A percentile compares a stretch with the other conserved stretches of the same genome.
Evolutionary conservation across 2,329 filamentous ascomycete genomes (phyloP).

Genomic region (Verticillium klebahnii): DNA sequence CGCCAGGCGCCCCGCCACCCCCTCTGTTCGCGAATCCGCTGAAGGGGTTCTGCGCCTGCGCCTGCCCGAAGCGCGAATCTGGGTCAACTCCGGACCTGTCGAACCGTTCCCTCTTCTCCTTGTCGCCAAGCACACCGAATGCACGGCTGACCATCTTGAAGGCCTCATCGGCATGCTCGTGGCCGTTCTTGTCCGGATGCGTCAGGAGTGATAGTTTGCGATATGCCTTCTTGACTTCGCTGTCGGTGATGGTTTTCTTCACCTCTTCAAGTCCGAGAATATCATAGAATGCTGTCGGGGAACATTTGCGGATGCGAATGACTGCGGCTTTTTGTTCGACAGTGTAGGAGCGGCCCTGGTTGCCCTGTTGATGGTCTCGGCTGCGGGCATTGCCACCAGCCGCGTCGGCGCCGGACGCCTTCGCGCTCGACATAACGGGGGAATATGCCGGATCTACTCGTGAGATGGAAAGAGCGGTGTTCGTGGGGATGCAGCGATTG

Average conservation of each 20-base stretch:
- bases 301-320: constrained; percentile 79
- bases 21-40: constrained; percentile 51
- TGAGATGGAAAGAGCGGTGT: background rate
- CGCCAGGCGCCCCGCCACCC: constrained; percentile 29
- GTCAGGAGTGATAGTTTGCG: constrained; percentile 90
- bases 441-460: background rate
- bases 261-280: constrained; percentile 72
- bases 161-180: constrained; percentile 90
- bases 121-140: constrained; percentile 87
- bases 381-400: constrained; percentile 36
- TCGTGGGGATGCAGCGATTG: background rate
- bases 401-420: constrained; percentile 50
- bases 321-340: constrained; percentile 89
- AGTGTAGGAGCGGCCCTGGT: constrained; percentile 74
- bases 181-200: constrained; percentile 98
- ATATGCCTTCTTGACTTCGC: constrained; percentile 96
- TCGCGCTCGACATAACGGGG: constrained; percentile 41
- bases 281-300: constrained; percentile 88
- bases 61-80: constrained; percentile 74
- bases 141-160: constrained; percentile 97
- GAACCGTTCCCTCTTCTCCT: constrained; percentile 86
- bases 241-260: constrained; percentile 63
- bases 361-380: constrained; percentile 71
- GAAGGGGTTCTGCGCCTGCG: constrained; percentile 56
- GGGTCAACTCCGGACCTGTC: constrained; percentile 90